phyloP scores from a whole-genome alignment of 179 eudicot genomes.

The Dionaea muscipula region DNA sequence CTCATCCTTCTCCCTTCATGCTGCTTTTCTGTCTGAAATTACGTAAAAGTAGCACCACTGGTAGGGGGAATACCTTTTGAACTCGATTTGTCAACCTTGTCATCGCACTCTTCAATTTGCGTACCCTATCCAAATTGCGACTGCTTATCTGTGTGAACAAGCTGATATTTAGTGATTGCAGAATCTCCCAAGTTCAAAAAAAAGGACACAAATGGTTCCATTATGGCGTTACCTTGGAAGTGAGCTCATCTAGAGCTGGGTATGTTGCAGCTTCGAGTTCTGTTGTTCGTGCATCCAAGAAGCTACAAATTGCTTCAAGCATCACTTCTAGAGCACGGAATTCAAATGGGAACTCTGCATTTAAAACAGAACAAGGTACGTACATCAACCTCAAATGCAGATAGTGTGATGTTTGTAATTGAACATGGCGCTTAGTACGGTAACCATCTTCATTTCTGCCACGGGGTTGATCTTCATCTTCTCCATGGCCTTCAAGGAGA shows the following conservation, averaged over 20 bases:
- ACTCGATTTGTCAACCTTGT: constrained; percentile 77
- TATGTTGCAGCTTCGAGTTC: constrained; percentile 74
- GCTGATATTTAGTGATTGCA: constrained; percentile 6
- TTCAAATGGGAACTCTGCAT: constrained; percentile 69
- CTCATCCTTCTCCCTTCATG: too few relatives aligned
- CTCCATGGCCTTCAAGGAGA: constrained; percentile 38
- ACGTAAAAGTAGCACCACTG: not conserved
- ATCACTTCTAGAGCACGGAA: constrained; percentile 81
- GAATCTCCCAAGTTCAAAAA: too few relatives aligned
- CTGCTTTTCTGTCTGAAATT: not conserved
- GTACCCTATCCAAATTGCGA: constrained; percentile 72
- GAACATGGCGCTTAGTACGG: not conserved
- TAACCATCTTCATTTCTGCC: constrained; percentile 18
- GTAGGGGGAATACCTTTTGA: constrained; percentile 38
- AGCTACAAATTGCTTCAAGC: constrained; percentile 70
- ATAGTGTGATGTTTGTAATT: not conserved
- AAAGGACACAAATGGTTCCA: not conserved
- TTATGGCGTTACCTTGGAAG: constrained; percentile 44
- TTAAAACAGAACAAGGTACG: not conserved
- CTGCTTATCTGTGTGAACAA: constrained; percentile 55
- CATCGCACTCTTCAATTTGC: constrained; percentile 78
- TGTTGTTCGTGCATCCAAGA: constrained; percentile 66
- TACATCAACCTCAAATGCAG: not conserved
- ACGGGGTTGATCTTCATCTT: constrained; percentile 44
- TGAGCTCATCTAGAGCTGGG: constrained; percentile 85